Evolutionary conservation across 495 filamentous ascomycete genomes (phyloP), one percentile per base, ranked within the genome.

Genomic region (Gamarada debralockiae): DNA sequence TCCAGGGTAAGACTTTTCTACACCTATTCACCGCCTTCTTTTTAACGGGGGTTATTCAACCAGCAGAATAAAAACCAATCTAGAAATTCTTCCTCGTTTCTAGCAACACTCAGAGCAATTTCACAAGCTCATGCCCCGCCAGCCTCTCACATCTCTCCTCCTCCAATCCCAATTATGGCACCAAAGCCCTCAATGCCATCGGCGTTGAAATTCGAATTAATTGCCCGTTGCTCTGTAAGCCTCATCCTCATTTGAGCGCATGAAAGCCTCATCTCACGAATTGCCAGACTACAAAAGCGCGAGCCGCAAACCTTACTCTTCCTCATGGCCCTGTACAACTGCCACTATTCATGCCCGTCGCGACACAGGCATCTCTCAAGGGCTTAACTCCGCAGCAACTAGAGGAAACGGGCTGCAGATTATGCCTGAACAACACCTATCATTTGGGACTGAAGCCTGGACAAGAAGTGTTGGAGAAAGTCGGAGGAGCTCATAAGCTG

Each of bases 361-460:
- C 95, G 15, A 97, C 93, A n/a, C 93, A 99, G 69, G 93, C 88
- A 0, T 92, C 92, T 0, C 73, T 99, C 25, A 99, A 99, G 66
- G 93, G 93, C 23, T 71, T 99, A 49, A 97, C 93, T 23, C 89
- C 92, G 2, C 86, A 92, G 56, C 93, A 99, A 60, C 73, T 99
- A 18, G 89, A 92, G 56, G 77, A 84, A 29, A 92, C 90, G 0
- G 86, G 90, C 39, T 97, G 95, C 61, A 82, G 89, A 58, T 76
- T 99, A 13, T 97, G 92, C 65, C 73, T 97, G 52, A 97, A 97
- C 67, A 97, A 97, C 65, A 97, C 93, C 20, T 97, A 99, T 66
- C 93, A 99, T 70, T 75, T 99, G 39, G 95, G 93, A 15, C 70
- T 97, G 41, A 96, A 95, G 65, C 93, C 93, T 0, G 95, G 93